phyloP scores from a whole-genome alignment of 371 early-diverging fungal species.

The Mucor irregularis region DNA sequence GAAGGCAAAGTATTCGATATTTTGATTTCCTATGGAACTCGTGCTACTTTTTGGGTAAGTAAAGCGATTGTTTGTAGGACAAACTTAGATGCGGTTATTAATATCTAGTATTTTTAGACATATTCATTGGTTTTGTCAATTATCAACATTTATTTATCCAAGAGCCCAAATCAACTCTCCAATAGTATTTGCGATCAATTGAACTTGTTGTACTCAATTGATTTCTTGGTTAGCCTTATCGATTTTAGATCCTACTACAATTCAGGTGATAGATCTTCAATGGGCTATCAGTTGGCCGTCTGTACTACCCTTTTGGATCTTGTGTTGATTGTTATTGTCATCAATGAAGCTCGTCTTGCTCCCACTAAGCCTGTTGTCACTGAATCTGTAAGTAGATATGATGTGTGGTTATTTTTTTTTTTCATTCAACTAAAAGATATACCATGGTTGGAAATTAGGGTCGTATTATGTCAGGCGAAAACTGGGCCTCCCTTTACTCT shows the following conservation, averaged over 20 bases:
- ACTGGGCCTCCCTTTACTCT: conserved; percentile 54
- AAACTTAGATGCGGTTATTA: background rate
- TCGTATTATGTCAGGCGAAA: conserved; percentile 52
- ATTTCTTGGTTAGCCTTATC: conserved; percentile 24
- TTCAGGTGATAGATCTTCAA: conserved; percentile 14
- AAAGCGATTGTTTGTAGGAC: no score
- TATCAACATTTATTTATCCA: conserved; percentile 21
- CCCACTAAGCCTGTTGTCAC: conserved; percentile 30
- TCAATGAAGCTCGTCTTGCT: conserved; percentile 35
- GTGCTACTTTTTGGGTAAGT: conserved; percentile 18
- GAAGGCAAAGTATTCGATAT: conserved; percentile 2
- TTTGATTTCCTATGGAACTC: conserved; percentile 1
- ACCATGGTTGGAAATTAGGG: no score
- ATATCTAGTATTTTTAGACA: conserved; percentile 11
- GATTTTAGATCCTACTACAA: conserved; percentile 39
- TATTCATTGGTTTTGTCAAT: conserved; percentile 25
- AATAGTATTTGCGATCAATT: conserved; percentile 32
- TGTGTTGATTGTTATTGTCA: conserved; percentile 21
- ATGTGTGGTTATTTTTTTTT: background rate
- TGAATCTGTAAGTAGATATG: conserved; percentile 26
- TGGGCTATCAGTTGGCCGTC: conserved; percentile 32
- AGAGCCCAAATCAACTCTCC: conserved; percentile 10
- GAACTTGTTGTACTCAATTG: conserved; percentile 25
- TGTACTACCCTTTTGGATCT: conserved; percentile 11
- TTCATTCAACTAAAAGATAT: background rate